phyloP scores from a whole-genome alignment of 768 basidiomycete species.

The Tylopilus felleus region DNA sequence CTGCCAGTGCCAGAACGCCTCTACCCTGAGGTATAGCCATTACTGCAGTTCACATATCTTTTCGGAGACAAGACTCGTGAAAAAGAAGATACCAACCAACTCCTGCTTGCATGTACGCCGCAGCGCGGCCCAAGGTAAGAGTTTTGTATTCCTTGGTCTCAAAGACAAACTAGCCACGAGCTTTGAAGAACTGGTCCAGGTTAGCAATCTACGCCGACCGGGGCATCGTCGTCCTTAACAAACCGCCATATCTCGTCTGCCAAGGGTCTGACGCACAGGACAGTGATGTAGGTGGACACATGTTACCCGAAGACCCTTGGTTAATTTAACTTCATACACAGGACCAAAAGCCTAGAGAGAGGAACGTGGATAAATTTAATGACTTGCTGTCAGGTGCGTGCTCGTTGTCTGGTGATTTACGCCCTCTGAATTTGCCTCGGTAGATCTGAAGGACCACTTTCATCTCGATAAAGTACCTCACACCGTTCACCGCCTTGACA shows the following conservation, averaged over 20 bases:
- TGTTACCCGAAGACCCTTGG: not conserved
- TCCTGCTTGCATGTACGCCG: slow-evolving; percentile 15
- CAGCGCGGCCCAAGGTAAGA: slow-evolving; percentile 22
- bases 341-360: slow-evolving; percentile 19
- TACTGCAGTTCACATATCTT: not conserved
- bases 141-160: not conserved
- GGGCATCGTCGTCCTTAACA: slow-evolving; percentile 53
- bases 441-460: slow-evolving; percentile 32
- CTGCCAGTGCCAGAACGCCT: too few relatives aligned
- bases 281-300: slow-evolving; percentile 16
- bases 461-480: slow-evolving; percentile 37
- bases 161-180: not conserved
- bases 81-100: not conserved
- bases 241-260: slow-evolving; percentile 56
- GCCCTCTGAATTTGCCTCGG: not conserved
- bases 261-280: slow-evolving; percentile 38
- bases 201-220: slow-evolving; percentile 51
- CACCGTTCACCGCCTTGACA: slow-evolving; percentile 65
- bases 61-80: not conserved
- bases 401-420: slow-evolving; percentile 2
- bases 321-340: slow-evolving; percentile 7
- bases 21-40: too few relatives aligned
- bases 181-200: slow-evolving; percentile 31
- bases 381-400: slow-evolving; percentile 35
- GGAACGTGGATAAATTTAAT: slow-evolving; percentile 35